These are phyloP conservation scores for Nitzschia sp. DNA, from an alignment of 108 stramenopile genomes.

Conservation along the genomic window DNA sequence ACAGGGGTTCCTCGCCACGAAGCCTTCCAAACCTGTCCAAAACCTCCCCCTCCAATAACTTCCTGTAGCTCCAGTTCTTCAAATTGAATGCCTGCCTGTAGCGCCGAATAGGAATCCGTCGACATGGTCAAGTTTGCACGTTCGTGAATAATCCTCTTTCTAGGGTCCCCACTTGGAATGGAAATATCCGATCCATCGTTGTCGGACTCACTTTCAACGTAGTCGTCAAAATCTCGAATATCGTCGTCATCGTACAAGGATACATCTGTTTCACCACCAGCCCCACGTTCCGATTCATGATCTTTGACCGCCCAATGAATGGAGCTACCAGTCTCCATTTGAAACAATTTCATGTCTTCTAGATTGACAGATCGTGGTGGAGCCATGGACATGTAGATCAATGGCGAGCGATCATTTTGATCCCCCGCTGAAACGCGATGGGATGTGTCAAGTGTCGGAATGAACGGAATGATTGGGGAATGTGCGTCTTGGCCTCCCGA, in stretches of 20 bases:
- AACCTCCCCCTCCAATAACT: constrained; percentile 90
- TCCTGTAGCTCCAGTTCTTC: constrained; percentile 65
- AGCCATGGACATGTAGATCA: neutral
- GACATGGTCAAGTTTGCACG: constrained; percentile 62
- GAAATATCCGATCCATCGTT: constrained; percentile 26
- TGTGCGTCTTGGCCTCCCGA: neutral
- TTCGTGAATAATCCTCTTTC: constrained; percentile 75
- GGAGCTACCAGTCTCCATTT: constrained; percentile 51
- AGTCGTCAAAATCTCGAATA: neutral
- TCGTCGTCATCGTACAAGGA: constrained; percentile 6
- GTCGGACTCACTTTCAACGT: constrained; percentile 2
- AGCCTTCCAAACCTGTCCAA: constrained; percentile 88
- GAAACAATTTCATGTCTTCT: constrained; percentile 39
- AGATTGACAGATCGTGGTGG: constrained; percentile 41
- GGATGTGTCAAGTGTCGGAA: constrained; percentile 11
- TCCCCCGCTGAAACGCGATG: neutral
- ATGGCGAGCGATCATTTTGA: constrained; percentile 1
- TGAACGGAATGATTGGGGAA: constrained; percentile 18
- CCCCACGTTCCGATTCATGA: neutral
- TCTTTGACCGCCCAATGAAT: constrained; percentile 36
- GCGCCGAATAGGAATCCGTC: constrained; percentile 63
- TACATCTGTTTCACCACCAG: neutral
- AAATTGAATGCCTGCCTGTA: constrained; percentile 68
- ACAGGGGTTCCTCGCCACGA: constrained; percentile 86
- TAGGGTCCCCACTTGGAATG: constrained; percentile 61